These are phyloP conservation scores for Fistulinella staudtii DNA, from an alignment of 1,284 basidiomycete genomes.

Conservation along the genomic window DNA sequence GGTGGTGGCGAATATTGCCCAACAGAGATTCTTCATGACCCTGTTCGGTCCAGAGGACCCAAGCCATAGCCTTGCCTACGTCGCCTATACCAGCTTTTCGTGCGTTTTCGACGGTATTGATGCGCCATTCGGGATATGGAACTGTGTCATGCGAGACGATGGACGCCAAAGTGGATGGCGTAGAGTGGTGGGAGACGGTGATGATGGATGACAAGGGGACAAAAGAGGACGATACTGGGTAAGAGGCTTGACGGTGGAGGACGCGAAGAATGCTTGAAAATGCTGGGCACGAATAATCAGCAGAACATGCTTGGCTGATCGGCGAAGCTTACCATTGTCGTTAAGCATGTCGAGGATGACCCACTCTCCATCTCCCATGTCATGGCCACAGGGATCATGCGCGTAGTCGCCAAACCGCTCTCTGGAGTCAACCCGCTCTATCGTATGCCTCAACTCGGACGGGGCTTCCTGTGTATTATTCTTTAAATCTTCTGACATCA, in stretches of 20 bases:
- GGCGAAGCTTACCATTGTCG: slow-evolving; percentile 40
- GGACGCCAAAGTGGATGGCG: slow-evolving; percentile 4
- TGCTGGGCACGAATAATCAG: no score
- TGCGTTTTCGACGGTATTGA: slow-evolving; percentile 44
- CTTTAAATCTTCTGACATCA: no score
- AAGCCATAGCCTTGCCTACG: slow-evolving; percentile 48
- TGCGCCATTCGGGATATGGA: slow-evolving; percentile 63
- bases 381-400: slow-evolving; percentile 4
- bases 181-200: slow-evolving; percentile 15
- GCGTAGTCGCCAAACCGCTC: not conserved
- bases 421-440: not conserved
- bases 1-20: slow-evolving; percentile 23
- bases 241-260: slow-evolving; percentile 50
- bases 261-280: no score
- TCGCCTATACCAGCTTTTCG: slow-evolving; percentile 54
- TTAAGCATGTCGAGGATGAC: slow-evolving; percentile 56
- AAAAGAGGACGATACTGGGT: slow-evolving; percentile 45
- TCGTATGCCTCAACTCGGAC: no score
- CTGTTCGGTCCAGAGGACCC: slow-evolving; percentile 39
- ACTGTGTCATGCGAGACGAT: slow-evolving; percentile 35
- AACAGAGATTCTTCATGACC: slow-evolving; percentile 15
- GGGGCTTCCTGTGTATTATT: no score
- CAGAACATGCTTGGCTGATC: not conserved
- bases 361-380: slow-evolving; percentile 41
- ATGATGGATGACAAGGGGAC: slow-evolving; percentile 33